These are phyloP conservation scores for Aspergillus sp. DNA, from an alignment of 2,329 filamentous ascomycete genomes.

Conservation along the genomic window DNA sequence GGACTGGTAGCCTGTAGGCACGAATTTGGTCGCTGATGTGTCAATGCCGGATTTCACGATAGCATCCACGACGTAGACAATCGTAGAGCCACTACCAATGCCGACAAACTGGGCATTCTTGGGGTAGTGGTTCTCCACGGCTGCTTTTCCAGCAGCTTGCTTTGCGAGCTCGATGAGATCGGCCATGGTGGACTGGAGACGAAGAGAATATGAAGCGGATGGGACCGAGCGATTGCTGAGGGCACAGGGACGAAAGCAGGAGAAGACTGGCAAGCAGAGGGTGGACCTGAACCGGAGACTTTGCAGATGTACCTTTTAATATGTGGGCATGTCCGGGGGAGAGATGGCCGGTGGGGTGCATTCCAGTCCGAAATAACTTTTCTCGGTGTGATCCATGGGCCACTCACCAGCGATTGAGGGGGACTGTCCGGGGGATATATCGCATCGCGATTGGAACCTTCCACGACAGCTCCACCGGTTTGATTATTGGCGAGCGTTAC, in stretches of 20 bases:
- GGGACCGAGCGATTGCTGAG: slow-evolving; percentile 6
- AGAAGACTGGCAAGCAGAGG: slow-evolving; percentile 6
- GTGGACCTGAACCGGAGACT: slow-evolving; percentile 17
- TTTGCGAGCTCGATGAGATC: slow-evolving; percentile 61
- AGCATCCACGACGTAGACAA: slow-evolving; percentile 70
- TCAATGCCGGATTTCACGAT: slow-evolving; percentile 57
- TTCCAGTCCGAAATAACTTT: slow-evolving; percentile 14
- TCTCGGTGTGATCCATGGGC: slow-evolving; percentile 5
- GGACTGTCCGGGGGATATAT: slow-evolving; percentile 5
- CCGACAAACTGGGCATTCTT: slow-evolving; percentile 62
- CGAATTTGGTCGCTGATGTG: slow-evolving; percentile 71
- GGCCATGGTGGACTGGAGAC: slow-evolving; percentile 38
- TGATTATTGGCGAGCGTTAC: neutral
- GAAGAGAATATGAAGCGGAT: slow-evolving; percentile 9
- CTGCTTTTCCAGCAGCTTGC: slow-evolving; percentile 61
- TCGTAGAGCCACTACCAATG: slow-evolving; percentile 68
- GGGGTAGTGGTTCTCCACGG: slow-evolving; percentile 65
- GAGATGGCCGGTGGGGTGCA: slow-evolving; percentile 19
- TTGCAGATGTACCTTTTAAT: slow-evolving; percentile 18
- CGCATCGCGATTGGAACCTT: slow-evolving; percentile 14
- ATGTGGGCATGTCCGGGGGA: slow-evolving; percentile 24
- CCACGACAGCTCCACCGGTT: slow-evolving; percentile 3
- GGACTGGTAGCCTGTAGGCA: slow-evolving; percentile 90
- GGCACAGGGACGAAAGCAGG: slow-evolving; percentile 8
- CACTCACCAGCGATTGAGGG: slow-evolving; percentile 14